Evolutionary conservation across 305 asterid genomes (phyloP).

Genomic region (Fraxinus angustifolia): DNA sequence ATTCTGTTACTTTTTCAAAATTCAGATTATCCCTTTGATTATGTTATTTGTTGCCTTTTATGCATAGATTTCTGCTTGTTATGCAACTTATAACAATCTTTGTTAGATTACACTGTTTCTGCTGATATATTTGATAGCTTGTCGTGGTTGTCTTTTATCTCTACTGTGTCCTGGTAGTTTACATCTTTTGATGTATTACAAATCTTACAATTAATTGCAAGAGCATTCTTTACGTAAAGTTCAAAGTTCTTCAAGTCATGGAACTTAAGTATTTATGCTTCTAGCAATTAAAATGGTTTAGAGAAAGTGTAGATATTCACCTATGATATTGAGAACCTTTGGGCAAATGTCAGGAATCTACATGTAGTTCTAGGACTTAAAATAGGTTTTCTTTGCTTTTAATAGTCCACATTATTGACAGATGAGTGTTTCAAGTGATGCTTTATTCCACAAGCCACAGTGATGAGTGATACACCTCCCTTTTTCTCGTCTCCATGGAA

Average conservation of each 20-base stretch:
- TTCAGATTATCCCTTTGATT: background rate
- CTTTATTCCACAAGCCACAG: background rate
- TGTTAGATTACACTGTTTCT: background rate
- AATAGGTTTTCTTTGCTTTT: background rate
- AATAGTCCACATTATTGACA: background rate
- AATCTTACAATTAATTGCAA: background rate
- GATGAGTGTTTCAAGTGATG: background rate
- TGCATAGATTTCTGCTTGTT: background rate
- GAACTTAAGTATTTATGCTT: background rate
- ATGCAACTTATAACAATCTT: background rate
- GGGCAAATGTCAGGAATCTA: background rate
- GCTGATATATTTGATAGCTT: background rate
- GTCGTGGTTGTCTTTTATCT: background rate
- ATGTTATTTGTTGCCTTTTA: background rate
- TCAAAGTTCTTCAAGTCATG: background rate
- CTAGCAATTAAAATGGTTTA: background rate
- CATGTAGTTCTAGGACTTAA: background rate
- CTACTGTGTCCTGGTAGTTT: background rate
- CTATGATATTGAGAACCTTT: background rate
- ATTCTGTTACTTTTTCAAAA: background rate
- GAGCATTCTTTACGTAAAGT: background rate
- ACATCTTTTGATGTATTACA: background rate
- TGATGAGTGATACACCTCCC: constrained; percentile 1
- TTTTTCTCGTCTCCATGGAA: background rate
- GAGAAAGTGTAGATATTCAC: background rate